A percentile compares a stretch with the other conserved stretches of the same genome.
Evolutionary conservation across 192 early-diverging fungal species (phyloP).

Genomic region (Rhizoclosmatium globosum): DNA sequence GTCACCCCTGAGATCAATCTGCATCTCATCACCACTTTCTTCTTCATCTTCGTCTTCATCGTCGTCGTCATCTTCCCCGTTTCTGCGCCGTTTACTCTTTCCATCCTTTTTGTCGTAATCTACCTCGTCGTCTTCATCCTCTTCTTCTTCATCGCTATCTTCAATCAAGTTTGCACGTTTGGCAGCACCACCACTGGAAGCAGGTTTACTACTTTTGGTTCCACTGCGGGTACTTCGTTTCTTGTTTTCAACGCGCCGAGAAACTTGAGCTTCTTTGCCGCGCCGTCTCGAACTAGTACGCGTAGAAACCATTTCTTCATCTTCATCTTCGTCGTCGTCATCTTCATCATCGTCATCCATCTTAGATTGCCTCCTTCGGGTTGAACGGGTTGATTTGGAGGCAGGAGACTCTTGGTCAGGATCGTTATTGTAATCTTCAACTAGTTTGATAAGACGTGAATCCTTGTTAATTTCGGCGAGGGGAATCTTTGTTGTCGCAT

Average conservation of each 20-base stretch:
- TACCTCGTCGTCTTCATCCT: conserved; percentile 9
- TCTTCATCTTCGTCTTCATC: background rate
- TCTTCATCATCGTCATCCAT: background rate
- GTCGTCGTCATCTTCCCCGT: background rate
- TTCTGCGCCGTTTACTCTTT: background rate
- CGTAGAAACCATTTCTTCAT: too few species aligned
- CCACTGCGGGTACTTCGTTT: too few species aligned
- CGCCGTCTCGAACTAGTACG: too few species aligned
- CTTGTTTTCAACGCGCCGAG: too few species aligned
- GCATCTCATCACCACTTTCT: background rate
- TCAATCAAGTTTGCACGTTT: background rate
- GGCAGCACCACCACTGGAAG: too few species aligned
- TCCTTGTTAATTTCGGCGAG: background rate
- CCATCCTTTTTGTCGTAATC: background rate
- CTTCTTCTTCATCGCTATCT: background rate
- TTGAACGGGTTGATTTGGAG: background rate
- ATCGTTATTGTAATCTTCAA: conserved; percentile 4
- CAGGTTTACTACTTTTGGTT: too few species aligned
- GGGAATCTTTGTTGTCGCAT: too few species aligned
- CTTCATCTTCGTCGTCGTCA: background rate
- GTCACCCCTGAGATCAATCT: background rate
- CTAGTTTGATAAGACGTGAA: background rate
- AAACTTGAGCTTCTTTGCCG: too few species aligned
- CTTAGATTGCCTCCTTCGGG: too few species aligned
- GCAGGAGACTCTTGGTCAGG: background rate